Evolutionary conservation across 768 basidiomycete genomes (phyloP).

Genomic region (Russula sp.): DNA sequence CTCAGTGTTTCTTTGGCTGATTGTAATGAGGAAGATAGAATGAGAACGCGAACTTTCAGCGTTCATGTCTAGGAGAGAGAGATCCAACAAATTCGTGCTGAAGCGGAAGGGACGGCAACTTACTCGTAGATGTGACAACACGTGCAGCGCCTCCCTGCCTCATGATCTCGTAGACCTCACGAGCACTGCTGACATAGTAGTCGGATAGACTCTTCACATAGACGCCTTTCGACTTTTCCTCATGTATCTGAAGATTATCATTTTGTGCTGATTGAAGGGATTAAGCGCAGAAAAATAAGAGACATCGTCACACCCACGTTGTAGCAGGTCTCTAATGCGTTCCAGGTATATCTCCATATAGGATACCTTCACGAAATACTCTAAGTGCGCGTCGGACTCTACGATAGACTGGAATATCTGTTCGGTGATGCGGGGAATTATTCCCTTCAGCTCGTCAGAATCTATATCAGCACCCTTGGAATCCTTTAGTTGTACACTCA

Average conservation of each 20-base stretch:
- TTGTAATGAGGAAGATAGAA: conserved; percentile 97
- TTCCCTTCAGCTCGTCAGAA: conserved; percentile 85
- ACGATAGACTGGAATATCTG: conserved; percentile 99
- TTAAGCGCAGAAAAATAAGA: background rate
- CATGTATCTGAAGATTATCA: conserved; percentile 97
- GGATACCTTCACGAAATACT: conserved; percentile 98
- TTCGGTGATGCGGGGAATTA: conserved; percentile 97
- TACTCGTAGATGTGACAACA: conserved; percentile 92
- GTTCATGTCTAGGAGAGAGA: conserved; percentile 79
- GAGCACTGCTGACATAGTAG: conserved; percentile 93
- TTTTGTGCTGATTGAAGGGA: conserved; percentile 64
- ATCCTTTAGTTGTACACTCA: background rate
- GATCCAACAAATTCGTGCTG: conserved; percentile 10
- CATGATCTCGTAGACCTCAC: conserved; percentile 99
- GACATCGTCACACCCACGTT: conserved; percentile 59
- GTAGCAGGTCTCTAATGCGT: conserved; percentile 88
- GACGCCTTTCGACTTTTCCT: conserved; percentile 95
- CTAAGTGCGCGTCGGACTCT: conserved; percentile 88
- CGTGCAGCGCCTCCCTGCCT: conserved; percentile 88
- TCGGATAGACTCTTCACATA: conserved; percentile 98
- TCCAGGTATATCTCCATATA: conserved; percentile 99
- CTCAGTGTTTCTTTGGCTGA: conserved; percentile 94
- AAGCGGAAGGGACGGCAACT: conserved; percentile 30
- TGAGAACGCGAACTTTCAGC: conserved; percentile 98
- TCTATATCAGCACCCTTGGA: conserved; percentile 94